Evolutionary conservation across 352 stramenopile genomes (phyloP).

Genomic region (Globisporangium recalcitrans): DNA sequence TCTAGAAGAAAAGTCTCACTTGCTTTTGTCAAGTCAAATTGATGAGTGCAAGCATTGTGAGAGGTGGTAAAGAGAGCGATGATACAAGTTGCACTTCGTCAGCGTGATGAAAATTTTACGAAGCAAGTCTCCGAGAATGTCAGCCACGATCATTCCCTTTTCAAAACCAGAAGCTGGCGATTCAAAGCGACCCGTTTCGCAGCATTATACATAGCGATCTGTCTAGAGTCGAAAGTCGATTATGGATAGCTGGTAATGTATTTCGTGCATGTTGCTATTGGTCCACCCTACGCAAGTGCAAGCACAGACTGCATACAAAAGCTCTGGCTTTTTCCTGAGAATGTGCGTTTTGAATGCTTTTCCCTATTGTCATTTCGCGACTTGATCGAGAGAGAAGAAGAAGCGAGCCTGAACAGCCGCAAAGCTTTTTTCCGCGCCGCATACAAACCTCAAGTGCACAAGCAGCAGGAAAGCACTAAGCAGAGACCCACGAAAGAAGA

Average conservation of each 20-base stretch:
- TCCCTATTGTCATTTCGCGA: slow-evolving; percentile 14
- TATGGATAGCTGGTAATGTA: neutral
- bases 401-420: slow-evolving; percentile 5
- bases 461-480: neutral
- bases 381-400: slow-evolving; percentile 1
- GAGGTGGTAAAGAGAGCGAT: neutral
- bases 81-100: too few relatives aligned
- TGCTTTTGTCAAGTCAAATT: neutral
- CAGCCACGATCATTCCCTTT: too few relatives aligned
- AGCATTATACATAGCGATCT: too few relatives aligned
- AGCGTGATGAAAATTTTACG: too few relatives aligned
- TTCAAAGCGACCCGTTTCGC: too few relatives aligned
- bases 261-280: fast-evolving
- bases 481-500: neutral
- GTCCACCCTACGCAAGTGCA: neutral
- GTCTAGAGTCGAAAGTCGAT: neutral
- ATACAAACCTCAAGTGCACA: slow-evolving; percentile 4
- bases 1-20: neutral
- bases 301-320: too few relatives aligned
- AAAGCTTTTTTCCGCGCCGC: slow-evolving; percentile 1
- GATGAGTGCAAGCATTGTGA: neutral
- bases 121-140: too few relatives aligned
- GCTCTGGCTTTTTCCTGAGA: neutral
- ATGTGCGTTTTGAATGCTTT: neutral
- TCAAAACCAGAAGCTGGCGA: too few relatives aligned